These are phyloP conservation scores for Gonapodya prolifera DNA, from an alignment of 192 early-diverging fungal species.

Conservation along the genomic window DNA sequence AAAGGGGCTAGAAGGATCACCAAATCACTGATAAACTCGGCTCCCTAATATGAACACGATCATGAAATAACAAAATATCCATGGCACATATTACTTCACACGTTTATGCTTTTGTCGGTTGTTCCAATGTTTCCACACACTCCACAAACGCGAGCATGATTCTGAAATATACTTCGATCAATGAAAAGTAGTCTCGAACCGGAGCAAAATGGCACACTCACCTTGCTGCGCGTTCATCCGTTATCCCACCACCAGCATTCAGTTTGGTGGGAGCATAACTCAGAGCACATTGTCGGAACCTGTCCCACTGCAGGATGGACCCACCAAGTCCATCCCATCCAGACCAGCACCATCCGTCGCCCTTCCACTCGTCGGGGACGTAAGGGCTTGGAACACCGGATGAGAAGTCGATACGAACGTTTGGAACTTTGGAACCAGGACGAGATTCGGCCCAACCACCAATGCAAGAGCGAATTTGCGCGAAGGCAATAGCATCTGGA, in stretches of 20 bases:
- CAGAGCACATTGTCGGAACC: neutral
- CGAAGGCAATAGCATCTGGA: neutral
- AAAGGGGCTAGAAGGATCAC: neutral
- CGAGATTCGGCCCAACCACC: slow-evolving; percentile 1
- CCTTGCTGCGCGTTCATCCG: slow-evolving; percentile 1
- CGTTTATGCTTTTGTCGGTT: neutral
- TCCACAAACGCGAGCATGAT: slow-evolving; percentile 6
- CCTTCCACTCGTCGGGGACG: slow-evolving; percentile 5
- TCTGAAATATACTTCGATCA: neutral
- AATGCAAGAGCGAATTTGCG: slow-evolving; percentile 1
- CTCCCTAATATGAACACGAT: neutral
- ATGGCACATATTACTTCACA: neutral
- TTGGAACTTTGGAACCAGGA: neutral
- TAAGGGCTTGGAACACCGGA: neutral
- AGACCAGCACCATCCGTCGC: slow-evolving; percentile 1
- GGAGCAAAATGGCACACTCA: neutral
- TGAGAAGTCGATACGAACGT: neutral
- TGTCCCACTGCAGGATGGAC: slow-evolving; percentile 3
- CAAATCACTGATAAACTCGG: neutral
- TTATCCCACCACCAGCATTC: neutral
- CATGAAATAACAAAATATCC: neutral
- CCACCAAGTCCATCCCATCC: slow-evolving; percentile 6
- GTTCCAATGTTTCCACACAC: slow-evolving; percentile 3
- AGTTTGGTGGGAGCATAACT: neutral
- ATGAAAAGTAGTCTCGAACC: no score